phyloP scores from a whole-genome alignment of 371 early-diverging fungal genomes.

The Mortierella sp. region DNA sequence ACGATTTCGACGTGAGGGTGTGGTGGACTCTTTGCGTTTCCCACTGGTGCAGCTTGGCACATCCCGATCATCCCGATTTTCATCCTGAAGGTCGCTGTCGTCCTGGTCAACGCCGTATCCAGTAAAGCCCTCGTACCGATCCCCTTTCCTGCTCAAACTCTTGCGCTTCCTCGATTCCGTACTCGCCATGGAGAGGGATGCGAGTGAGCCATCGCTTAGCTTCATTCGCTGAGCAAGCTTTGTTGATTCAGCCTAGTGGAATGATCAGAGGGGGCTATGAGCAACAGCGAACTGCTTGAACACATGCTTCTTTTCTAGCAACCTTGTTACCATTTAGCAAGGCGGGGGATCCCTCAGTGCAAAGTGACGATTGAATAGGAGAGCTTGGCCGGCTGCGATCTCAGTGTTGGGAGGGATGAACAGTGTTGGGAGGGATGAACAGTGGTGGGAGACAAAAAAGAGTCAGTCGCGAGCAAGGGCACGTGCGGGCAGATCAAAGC shows the following conservation, averaged over 20 bases:
- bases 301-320: too few species aligned
- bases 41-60: neutral
- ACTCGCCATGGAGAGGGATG: neutral
- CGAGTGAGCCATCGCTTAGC: slow-evolving; percentile 11
- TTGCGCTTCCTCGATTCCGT: slow-evolving; percentile 18
- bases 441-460: too few species aligned
- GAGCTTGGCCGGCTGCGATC: too few species aligned
- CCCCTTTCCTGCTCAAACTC: neutral
- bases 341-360: too few species aligned
- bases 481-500: too few species aligned
- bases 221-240: slow-evolving; percentile 31
- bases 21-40: neutral
- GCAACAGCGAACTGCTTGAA: too few species aligned
- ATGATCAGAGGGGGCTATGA: too few species aligned
- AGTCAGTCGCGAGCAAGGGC: too few species aligned
- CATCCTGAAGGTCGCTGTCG: slow-evolving; percentile 16
- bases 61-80: neutral
- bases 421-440: too few species aligned
- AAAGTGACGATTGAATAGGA: too few species aligned
- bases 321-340: too few species aligned
- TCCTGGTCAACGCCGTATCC: slow-evolving; percentile 14
- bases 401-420: too few species aligned
- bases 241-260: slow-evolving; percentile 8
- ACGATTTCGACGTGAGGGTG: neutral
- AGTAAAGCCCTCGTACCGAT: slow-evolving; percentile 8